phyloP scores from a whole-genome alignment of 768 basidiomycete species.

The Suillus americanus region DNA sequence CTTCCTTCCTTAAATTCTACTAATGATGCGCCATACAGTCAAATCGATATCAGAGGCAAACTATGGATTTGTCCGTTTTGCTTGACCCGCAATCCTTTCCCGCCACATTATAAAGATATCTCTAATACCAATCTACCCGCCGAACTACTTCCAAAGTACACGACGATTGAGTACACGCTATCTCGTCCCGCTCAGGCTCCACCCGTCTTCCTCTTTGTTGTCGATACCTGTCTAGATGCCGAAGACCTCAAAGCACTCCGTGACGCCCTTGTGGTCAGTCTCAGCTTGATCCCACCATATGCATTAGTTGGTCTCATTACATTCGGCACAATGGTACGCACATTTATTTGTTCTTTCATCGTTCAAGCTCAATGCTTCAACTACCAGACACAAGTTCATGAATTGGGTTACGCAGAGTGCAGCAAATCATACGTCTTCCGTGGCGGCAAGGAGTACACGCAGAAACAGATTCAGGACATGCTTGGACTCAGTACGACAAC shows the following conservation, averaged over 20 bases:
- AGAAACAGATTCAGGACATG: slow-evolving; percentile 99
- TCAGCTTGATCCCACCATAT: slow-evolving; percentile 90
- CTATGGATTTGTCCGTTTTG: slow-evolving; percentile 99
- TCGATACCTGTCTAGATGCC: slow-evolving; percentile 95
- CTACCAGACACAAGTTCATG: slow-evolving; percentile 91
- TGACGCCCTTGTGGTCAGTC: slow-evolving; percentile 91
- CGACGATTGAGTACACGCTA: slow-evolving; percentile 99
- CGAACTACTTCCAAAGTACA: slow-evolving; percentile 96
- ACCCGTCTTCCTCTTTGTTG: slow-evolving; percentile 95
- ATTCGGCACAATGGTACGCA: slow-evolving; percentile 63
- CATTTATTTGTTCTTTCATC: not conserved
- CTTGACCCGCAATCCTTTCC: slow-evolving; percentile 93
- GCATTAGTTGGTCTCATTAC: slow-evolving; percentile 96
- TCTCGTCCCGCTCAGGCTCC: slow-evolving; percentile 88
- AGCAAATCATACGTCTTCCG: slow-evolving; percentile 99
- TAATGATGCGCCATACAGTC: slow-evolving; percentile 48
- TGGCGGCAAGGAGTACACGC: slow-evolving; percentile 92
- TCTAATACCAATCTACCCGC: slow-evolving; percentile 95
- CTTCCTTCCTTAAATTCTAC: not conserved
- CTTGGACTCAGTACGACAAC: slow-evolving; percentile 69
- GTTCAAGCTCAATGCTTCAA: not conserved
- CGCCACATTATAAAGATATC: slow-evolving; percentile 98
- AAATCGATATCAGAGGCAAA: slow-evolving; percentile 98
- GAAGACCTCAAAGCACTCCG: slow-evolving; percentile 95
- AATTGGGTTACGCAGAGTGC: slow-evolving; percentile 94